Percentiles rank a stretch among this genome's conserved stretches.
Evolutionary conservation across 495 filamentous ascomycete species (phyloP).

Genomic region (Daldinia decipiens): DNA sequence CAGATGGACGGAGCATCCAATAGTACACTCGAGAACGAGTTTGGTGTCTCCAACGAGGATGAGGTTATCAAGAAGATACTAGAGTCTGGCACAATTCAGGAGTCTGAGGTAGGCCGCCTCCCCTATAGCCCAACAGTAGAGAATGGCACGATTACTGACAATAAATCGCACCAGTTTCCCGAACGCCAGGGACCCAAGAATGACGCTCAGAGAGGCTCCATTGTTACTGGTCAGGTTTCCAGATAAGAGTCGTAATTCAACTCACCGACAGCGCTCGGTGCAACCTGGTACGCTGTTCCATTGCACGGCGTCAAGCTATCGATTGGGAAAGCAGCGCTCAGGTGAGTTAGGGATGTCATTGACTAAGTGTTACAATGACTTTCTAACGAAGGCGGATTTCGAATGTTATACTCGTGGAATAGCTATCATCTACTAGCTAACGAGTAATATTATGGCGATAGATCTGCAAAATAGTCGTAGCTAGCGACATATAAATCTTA

Average conservation of each 20-base stretch:
- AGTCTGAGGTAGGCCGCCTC: conserved; percentile 68
- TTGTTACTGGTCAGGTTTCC: conserved; percentile 42
- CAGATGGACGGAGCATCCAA: conserved; percentile 80
- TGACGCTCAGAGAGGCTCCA: conserved; percentile 49
- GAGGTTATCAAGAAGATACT: conserved; percentile 83
- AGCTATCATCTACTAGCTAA: conserved; percentile 18
- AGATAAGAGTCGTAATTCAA: conserved; percentile 31
- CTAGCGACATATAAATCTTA: conserved; percentile 38
- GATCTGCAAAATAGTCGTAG: conserved; percentile 32
- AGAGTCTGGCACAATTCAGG: conserved; percentile 75
- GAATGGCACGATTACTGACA: conserved; percentile 1
- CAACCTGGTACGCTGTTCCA: conserved; percentile 10
- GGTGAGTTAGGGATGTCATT: neutral
- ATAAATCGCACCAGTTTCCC: conserved; percentile 47
- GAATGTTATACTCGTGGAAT: conserved; percentile 20
- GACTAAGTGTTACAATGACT: conserved; percentile 8
- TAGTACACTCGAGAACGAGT: conserved; percentile 79
- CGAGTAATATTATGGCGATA: conserved; percentile 25
- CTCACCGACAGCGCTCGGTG: conserved; percentile 17
- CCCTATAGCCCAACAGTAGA: neutral
- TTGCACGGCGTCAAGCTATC: neutral
- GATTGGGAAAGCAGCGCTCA: neutral
- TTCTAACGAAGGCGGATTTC: conserved; percentile 17
- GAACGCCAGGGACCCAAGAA: conserved; percentile 57
- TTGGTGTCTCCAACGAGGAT: conserved; percentile 80